Evolutionary conservation across 83 land plant species (phyloP).

Genomic region (Diphasiastrum complanatum): DNA sequence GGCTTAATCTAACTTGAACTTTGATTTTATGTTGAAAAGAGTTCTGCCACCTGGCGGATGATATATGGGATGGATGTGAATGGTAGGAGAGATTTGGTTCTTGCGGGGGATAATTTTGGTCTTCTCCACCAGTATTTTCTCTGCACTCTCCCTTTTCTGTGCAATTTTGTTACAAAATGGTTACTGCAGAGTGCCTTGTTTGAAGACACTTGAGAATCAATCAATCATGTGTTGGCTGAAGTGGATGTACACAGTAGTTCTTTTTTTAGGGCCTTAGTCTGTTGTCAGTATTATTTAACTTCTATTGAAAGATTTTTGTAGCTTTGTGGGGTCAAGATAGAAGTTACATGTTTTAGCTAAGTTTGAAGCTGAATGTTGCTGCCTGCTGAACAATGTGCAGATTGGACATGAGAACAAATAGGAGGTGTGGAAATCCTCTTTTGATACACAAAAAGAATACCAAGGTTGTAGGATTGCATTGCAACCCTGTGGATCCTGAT

Average conservation of each 20-base stretch:
- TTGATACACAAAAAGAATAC: constrained; percentile 85
- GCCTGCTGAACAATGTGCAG: constrained; percentile 29
- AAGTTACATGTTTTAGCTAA: background rate
- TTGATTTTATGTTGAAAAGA: constrained; percentile 34
- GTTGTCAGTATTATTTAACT: no score
- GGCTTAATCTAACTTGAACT: background rate
- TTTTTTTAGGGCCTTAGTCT: no score
- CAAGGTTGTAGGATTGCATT: constrained; percentile 85
- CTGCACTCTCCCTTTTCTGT: background rate
- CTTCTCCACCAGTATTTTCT: constrained; percentile 58
- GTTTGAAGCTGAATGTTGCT: background rate
- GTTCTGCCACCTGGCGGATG: constrained; percentile 79
- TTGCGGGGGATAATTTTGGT: constrained; percentile 89
- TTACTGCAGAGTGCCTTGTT: background rate
- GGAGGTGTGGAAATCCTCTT: constrained; percentile 43
- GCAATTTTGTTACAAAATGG: background rate
- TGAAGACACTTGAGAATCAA: no score
- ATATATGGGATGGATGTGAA: constrained; percentile 86
- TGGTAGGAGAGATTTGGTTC: constrained; percentile 42
- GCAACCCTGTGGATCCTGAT: constrained; percentile 77
- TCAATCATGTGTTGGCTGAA: no score
- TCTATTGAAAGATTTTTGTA: no score
- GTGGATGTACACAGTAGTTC: no score
- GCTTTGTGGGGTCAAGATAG: no score
- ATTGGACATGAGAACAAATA: constrained; percentile 63